Evolutionary conservation across 73 alveolate species (phyloP).

Genomic region (Symbiodinium pilosum): DNA sequence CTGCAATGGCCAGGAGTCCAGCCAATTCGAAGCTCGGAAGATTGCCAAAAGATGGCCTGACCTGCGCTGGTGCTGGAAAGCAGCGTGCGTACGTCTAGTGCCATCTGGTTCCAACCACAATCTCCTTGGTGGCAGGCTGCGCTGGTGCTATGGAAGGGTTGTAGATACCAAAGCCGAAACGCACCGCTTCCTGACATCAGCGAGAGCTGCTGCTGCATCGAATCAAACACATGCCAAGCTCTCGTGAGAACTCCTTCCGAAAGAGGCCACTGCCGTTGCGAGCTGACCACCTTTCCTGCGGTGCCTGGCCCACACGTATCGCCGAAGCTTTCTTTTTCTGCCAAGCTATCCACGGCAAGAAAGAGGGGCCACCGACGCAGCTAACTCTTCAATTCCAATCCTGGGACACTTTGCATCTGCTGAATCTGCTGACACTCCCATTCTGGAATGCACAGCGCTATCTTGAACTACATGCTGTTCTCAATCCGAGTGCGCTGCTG

Average conservation of each 20-base stretch:
- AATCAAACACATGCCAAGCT: background rate
- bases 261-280: background rate
- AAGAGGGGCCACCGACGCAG: background rate
- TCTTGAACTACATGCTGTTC: too few species aligned
- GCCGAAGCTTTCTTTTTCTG: too few species aligned
- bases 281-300: too few species aligned
- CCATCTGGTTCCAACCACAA: too few species aligned
- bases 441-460: too few species aligned
- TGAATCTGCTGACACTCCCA: too few species aligned
- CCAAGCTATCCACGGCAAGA: too few species aligned
- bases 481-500: background rate
- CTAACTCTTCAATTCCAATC: conserved; percentile 9
- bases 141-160: conserved; percentile 35
- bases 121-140: too few species aligned
- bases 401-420: background rate
- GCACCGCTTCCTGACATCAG: background rate
- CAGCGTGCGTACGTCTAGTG: too few species aligned
- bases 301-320: too few species aligned
- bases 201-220: background rate
- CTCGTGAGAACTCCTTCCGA: background rate
- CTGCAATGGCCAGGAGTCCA: background rate
- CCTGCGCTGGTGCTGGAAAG: background rate
- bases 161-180: conserved; percentile 27
- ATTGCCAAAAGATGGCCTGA: conserved; percentile 8
- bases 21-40: conserved; percentile 58